A percentile compares a stretch with the other conserved stretches of the same genome.
These are phyloP conservation scores for Microglena sp. DNA, from an alignment of 139 green algal genomes.

Conservation along the genomic window DNA sequence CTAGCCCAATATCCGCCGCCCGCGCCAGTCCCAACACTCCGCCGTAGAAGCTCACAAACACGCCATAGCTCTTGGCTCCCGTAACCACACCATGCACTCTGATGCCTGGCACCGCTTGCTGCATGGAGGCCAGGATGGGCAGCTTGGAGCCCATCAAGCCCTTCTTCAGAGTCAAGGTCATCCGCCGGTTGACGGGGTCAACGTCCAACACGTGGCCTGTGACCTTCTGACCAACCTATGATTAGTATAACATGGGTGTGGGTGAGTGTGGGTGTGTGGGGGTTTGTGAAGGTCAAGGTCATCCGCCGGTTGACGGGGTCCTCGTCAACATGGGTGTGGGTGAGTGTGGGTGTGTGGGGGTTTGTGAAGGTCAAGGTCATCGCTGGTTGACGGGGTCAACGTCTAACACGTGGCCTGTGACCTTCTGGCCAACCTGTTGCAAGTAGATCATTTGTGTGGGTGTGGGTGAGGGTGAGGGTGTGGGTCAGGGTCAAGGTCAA, in stretches of 20 bases:
- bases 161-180: slow-evolving; percentile 77
- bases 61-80: slow-evolving; percentile 61
- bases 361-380: slow-evolving; percentile 77
- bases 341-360: no score
- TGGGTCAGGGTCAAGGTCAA: slow-evolving; percentile 85
- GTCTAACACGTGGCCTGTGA: slow-evolving; percentile 44
- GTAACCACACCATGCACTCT: slow-evolving; percentile 75
- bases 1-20: slow-evolving; percentile 53
- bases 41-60: slow-evolving; percentile 84
- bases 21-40: slow-evolving; percentile 54
- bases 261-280: background rate
- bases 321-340: no score
- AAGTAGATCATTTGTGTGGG: no score
- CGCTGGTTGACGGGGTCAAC: slow-evolving; percentile 32
- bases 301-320: no score
- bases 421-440: slow-evolving; percentile 53
- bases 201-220: slow-evolving; percentile 44
- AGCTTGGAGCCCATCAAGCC: slow-evolving; percentile 68
- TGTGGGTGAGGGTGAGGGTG: no score
- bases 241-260: background rate
- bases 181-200: slow-evolving; percentile 25
- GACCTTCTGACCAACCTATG: slow-evolving; percentile 55
- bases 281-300: no score
- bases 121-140: slow-evolving; percentile 29
- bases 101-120: slow-evolving; percentile 48